phyloP scores from a whole-genome alignment of 345 rosid genomes.

The Noccaea caerulescens region DNA sequence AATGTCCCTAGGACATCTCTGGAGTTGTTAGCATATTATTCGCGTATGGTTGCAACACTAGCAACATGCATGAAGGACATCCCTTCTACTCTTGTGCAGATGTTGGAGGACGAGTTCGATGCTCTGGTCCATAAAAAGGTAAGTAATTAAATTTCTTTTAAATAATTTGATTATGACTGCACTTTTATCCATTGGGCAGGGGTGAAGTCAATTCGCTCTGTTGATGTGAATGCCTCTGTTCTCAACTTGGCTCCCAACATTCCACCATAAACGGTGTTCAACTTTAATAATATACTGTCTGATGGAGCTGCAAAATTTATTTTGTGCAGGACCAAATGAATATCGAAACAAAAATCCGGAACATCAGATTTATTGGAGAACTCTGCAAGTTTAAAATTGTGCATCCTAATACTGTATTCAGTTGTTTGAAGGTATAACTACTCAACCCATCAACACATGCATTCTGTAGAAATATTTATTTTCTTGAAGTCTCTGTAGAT shows the following conservation, averaged over 20 bases:
- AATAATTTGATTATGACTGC: constrained; percentile 16
- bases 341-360: constrained; percentile 95
- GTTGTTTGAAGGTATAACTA: constrained; percentile 85
- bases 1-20: constrained; percentile 97
- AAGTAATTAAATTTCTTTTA: constrained; percentile 19
- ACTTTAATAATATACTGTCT: constrained; percentile 3
- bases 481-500: constrained; percentile 23
- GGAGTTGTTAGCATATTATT: constrained; percentile 93
- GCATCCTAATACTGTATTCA: constrained; percentile 79
- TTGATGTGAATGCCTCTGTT: constrained; percentile 15
- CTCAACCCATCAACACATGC: constrained; percentile 16
- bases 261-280: constrained; percentile 11
- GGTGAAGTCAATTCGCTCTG: constrained; percentile 21
- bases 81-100: constrained; percentile 82
- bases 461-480: constrained; percentile 23
- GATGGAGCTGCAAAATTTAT: constrained; percentile 33
- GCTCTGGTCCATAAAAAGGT: constrained; percentile 93
- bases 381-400: constrained; percentile 95
- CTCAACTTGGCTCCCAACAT: constrained; percentile 13
- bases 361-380: constrained; percentile 97
- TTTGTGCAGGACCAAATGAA: constrained; percentile 97
- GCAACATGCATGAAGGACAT: constrained; percentile 97
- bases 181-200: constrained; percentile 22
- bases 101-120: constrained; percentile 98
- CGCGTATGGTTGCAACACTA: constrained; percentile 94